Percentiles rank a stretch among this genome's conserved stretches.
Conservation (phyloP, 257 asterid species). For the Salvia hispanica region DNA sequence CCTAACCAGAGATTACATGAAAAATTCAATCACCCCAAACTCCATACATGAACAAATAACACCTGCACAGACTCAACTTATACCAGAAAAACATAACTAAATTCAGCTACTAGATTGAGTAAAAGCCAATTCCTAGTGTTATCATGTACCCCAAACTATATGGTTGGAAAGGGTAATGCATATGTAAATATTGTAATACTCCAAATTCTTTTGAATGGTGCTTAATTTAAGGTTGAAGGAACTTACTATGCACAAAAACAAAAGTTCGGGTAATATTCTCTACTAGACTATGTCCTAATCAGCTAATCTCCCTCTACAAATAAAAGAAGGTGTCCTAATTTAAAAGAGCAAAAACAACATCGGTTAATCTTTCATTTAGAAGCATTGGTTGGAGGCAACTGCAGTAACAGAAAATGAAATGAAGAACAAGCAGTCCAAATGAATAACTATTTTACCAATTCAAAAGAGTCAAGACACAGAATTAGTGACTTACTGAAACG, state of each 20-base stretch:
- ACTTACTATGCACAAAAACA: constrained; percentile 5
- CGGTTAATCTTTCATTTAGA: not conserved
- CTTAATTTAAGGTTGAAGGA: not conserved
- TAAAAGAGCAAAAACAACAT: not conserved
- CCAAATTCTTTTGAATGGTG: not conserved
- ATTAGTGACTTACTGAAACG: constrained; percentile 83
- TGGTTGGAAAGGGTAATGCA: not conserved
- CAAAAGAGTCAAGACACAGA: constrained; percentile 1
- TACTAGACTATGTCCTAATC: not conserved
- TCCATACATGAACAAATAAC: constrained; percentile 2
- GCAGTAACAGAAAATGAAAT: constrained; percentile 8
- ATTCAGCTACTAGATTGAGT: constrained; percentile 17
- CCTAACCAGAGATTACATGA: constrained; percentile 13
- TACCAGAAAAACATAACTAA: constrained; percentile 1
- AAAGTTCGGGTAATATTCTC: constrained; percentile 10
- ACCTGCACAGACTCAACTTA: not conserved
- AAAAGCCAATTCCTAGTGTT: not conserved
- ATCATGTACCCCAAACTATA: constrained; percentile 6
- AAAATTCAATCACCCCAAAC: constrained; percentile 7
- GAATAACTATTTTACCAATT: constrained; percentile 15
- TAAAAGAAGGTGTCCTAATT: not conserved
- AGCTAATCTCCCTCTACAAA: too few relatives aligned
- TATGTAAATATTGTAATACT: not conserved
- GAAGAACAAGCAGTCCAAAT: constrained; percentile 12
- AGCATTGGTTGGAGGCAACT: constrained; percentile 3